These are phyloP conservation scores for Trichoderma sp. DNA, from an alignment of 2,329 filamentous ascomycete genomes.

Conservation along the genomic window DNA sequence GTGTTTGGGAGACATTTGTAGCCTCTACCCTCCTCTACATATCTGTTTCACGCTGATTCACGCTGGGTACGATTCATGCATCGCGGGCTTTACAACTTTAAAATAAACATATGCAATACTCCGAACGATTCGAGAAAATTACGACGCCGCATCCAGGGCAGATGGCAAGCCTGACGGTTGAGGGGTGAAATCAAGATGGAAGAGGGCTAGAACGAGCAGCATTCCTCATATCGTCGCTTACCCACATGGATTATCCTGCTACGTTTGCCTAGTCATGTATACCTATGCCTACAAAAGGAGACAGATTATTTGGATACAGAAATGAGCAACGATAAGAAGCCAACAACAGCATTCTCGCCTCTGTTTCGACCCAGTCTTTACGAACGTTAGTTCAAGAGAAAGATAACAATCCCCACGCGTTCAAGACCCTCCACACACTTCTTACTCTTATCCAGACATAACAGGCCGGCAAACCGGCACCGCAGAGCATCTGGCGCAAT, in stretches of 20 bases:
- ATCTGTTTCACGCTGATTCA: too few relatives aligned
- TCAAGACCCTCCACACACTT: not conserved
- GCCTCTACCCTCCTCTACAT: not conserved
- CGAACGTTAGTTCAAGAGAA: not conserved
- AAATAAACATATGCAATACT: conserved; percentile 15
- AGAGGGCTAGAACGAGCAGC: not conserved
- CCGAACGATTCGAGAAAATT: not conserved
- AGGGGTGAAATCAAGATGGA: not conserved
- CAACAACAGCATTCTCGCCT: not conserved
- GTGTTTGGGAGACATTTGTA: not conserved
- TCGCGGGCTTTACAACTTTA: conserved; percentile 4
- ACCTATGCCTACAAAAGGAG: not conserved
- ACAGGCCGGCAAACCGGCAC: conserved; percentile 18
- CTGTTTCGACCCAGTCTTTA: not conserved
- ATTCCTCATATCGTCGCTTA: not conserved
- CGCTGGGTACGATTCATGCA: not conserved
- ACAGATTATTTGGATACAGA: not conserved
- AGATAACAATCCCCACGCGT: not conserved
- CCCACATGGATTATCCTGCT: not conserved
- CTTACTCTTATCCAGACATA: not conserved
- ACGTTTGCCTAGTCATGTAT: not conserved
- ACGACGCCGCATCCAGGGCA: not conserved
- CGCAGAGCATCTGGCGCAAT: conserved; percentile 10
- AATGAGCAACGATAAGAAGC: not conserved
- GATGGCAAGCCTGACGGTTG: not conserved